phyloP scores from a whole-genome alignment of 2,329 filamentous ascomycete species.

The Metarhizium anisopliae region DNA sequence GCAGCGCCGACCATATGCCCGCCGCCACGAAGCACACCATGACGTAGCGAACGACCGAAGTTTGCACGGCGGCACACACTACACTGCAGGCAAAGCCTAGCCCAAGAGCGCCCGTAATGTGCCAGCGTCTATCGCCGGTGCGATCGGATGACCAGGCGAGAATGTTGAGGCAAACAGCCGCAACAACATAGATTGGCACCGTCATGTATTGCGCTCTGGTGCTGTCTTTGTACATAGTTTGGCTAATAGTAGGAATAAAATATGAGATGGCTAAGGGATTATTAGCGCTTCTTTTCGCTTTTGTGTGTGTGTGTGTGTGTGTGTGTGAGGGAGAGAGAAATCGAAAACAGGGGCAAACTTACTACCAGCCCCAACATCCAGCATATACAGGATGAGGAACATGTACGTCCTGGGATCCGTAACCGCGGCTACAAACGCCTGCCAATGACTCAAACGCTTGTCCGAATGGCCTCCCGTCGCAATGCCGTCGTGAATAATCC shows the following conservation, averaged over 20 bases:
- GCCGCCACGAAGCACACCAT: conserved; percentile 11
- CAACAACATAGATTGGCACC: conserved; percentile 14
- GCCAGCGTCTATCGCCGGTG: conserved; percentile 13
- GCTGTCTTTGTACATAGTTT: conserved; percentile 35
- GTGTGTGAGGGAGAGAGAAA: not conserved
- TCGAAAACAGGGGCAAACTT: not conserved
- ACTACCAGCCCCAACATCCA: conserved; percentile 29
- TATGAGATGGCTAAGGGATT: conserved; percentile 32
- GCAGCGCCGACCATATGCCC: conserved; percentile 6
- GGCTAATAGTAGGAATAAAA: conserved; percentile 43
- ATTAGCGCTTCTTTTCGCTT: not conserved
- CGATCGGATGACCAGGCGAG: conserved; percentile 15
- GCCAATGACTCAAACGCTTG: conserved; percentile 2
- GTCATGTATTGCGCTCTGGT: conserved; percentile 39
- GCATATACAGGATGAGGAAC: conserved; percentile 6
- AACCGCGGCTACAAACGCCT: conserved; percentile 21
- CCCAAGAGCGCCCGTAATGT: conserved; percentile 10
- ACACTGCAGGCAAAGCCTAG: conserved; percentile 12
- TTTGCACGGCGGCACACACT: conserved; percentile 12
- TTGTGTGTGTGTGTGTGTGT: too few species aligned
- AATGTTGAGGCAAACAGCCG: conserved; percentile 11
- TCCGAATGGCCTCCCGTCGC: conserved; percentile 19
- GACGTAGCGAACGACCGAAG: conserved; percentile 17
- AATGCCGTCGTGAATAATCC: conserved; percentile 13
- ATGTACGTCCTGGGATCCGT: conserved; percentile 6